Evolutionary conservation across 2,329 filamentous ascomycete genomes (phyloP), one percentile per base, ranked within the genome.

Genomic region (Diaporthe aspalathi): DNA sequence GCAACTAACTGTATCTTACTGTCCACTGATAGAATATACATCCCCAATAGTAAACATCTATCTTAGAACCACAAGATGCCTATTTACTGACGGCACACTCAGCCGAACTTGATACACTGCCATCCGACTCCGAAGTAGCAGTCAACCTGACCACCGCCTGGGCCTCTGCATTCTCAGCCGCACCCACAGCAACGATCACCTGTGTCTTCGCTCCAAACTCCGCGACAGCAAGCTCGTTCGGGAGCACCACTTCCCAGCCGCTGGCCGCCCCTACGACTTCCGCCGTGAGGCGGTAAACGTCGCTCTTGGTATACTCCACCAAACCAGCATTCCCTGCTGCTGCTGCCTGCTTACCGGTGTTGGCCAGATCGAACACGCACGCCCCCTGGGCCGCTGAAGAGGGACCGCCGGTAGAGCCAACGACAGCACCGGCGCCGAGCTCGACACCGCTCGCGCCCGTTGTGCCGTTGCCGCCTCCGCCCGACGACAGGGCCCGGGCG

Each of bases 281-380:
- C 20, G 43, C 60, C 27, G 49, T 16, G 20, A 63, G 43, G 17
- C 60, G 29, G 14, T 49, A 63, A 12, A 63, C 43, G n/a, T 63
- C 60, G 43, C 29, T 63, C 8, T 22, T 63, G 22, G 60, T 63
- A 38, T 49, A 63, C 14, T 47, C 27, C 20, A 83, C 79, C 4
- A 87, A 80, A 60, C 79, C 74, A 0, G 84, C 84, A 22, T 77
- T 80, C 54, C 65, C 27, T 57, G 70, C 72, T 5, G 70, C 72
- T 5, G 72, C 76, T 7, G 75, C 77, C 52, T 79, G 80, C 1
- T 75, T 76, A 3, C 85, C 85, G 0, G 81, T 84, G 73, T 88
- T 88, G 70, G 78, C 81, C 20, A 88, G 79, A 57, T 81, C 78
- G 73, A 88, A 87, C 2, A 81, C 78, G 78, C 85, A 88, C 29